A percentile compares a stretch with the other conserved stretches of the same genome.
phyloP scores from a whole-genome alignment of 306 rosid species.

The Aeschynomene evenia region DNA sequence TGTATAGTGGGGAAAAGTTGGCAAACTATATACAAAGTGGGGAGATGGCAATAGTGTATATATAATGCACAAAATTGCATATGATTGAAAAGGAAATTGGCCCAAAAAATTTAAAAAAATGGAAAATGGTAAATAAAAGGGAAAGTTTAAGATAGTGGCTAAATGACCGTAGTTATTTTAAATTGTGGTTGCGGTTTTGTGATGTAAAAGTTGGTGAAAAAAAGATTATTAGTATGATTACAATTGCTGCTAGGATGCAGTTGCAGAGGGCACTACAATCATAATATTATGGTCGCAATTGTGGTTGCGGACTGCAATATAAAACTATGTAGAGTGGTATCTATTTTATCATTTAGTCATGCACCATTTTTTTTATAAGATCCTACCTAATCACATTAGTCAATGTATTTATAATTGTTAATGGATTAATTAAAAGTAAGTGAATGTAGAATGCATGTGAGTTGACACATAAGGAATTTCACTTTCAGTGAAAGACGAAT shows the following conservation, averaged over 20 bases:
- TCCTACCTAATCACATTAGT: slow-evolving; percentile 34
- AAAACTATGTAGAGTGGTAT: too few relatives aligned
- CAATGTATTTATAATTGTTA: background rate
- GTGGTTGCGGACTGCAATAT: too few relatives aligned
- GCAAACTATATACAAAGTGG: slow-evolving; percentile 30
- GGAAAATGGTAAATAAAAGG: too few relatives aligned
- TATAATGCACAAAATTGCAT: slow-evolving; percentile 20
- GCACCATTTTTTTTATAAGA: slow-evolving; percentile 20
- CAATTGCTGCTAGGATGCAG: too few relatives aligned
- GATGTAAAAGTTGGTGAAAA: too few relatives aligned
- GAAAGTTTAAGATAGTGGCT: slow-evolving; percentile 30
- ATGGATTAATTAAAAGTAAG: background rate
- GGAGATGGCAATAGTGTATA: background rate
- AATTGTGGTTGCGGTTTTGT: too few relatives aligned
- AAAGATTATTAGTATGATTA: too few relatives aligned
- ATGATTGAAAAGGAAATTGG: slow-evolving; percentile 27
- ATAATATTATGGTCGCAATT: too few relatives aligned
- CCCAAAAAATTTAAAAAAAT: background rate
- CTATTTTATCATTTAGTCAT: slow-evolving; percentile 26
- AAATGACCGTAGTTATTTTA: too few relatives aligned
- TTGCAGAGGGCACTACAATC: too few relatives aligned
- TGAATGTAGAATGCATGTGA: slow-evolving; percentile 32
- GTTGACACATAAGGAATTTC: slow-evolving; percentile 43
- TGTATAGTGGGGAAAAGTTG: slow-evolving; percentile 36
- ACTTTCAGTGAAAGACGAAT: slow-evolving; percentile 36